Evolutionary conservation across 1,284 basidiomycete species (phyloP).

Genomic region (Schizophyllum commune): DNA sequence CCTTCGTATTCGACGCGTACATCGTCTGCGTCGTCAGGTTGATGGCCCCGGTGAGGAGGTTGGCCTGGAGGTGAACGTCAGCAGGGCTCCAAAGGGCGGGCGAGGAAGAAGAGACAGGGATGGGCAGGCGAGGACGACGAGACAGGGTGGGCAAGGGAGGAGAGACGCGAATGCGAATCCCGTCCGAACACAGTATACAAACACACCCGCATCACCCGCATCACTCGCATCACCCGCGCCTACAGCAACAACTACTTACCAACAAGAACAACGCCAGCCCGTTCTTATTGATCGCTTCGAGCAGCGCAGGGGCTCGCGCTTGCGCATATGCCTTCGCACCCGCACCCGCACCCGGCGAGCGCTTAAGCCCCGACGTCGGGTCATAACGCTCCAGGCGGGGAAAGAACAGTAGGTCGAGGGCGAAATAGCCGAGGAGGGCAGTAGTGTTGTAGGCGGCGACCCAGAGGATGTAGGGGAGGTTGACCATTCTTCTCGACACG

Average conservation of each 20-base stretch:
- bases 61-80: constrained; percentile 48
- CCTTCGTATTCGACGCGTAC: constrained; percentile 53
- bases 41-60: constrained; percentile 79
- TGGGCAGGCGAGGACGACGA: neutral
- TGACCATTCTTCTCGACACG: constrained; percentile 79
- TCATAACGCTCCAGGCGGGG: constrained; percentile 29
- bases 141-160: neutral
- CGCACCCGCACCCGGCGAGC: neutral
- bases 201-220: constrained; percentile 13
- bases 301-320: constrained; percentile 44
- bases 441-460: constrained; percentile 83
- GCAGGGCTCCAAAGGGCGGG: too few species aligned
- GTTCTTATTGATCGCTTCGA: constrained; percentile 81
- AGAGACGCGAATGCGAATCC: neutral
- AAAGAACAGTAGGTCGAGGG: constrained; percentile 68
- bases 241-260: too few species aligned
- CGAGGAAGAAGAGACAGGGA: constrained; percentile 1
- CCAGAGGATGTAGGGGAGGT: constrained; percentile 88
- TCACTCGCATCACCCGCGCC: too few species aligned
- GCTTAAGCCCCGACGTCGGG: constrained; percentile 20
- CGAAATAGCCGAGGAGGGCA: constrained; percentile 77
- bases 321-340: neutral
- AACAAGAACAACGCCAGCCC: constrained; percentile 76
- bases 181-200: neutral
- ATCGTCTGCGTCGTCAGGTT: constrained; percentile 83